Percentiles rank a stretch among this genome's conserved stretches.
Conservation (phyloP, 108 stramenopile species). For the Discostella pseudostelligera region DNA sequence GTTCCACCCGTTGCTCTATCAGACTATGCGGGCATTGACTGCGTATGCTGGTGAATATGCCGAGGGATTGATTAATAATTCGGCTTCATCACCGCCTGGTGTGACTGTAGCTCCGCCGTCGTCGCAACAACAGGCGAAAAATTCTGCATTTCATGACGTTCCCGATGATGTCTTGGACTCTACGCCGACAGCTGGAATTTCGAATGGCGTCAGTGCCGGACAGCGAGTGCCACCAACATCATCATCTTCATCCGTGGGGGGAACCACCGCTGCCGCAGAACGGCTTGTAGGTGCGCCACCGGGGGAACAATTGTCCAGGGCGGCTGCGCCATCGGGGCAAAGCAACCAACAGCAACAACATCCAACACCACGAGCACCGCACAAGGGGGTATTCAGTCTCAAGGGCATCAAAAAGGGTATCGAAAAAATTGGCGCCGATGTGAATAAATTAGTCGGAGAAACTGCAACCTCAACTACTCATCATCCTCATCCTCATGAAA, state of each 20-base stretch:
- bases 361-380: neutral
- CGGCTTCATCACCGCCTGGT: neutral
- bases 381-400: constrained; percentile 25
- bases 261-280: constrained; percentile 22
- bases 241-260: constrained; percentile 1
- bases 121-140: constrained; percentile 16
- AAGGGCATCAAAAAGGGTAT: constrained; percentile 47
- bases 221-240: neutral
- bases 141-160: constrained; percentile 35
- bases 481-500: neutral
- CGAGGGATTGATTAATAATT: constrained; percentile 12
- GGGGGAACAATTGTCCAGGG: constrained; percentile 21
- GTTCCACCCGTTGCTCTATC: constrained; percentile 62
- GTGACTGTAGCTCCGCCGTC: neutral
- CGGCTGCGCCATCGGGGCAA: constrained; percentile 9
- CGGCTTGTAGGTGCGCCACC: constrained; percentile 12
- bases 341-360: constrained; percentile 8
- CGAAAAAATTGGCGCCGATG: constrained; percentile 34
- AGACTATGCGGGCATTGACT: constrained; percentile 45
- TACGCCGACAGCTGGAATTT: neutral
- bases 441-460: constrained; percentile 10
- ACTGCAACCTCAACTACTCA: too few species aligned
- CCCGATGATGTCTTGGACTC: constrained; percentile 32
- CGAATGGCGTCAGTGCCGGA: neutral
- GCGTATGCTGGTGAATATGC: constrained; percentile 48